Evolutionary conservation across 2,329 filamentous ascomycete genomes (phyloP), one percentile per base, ranked within the genome.

Genomic region (Ampelomyces quisqualis): DNA sequence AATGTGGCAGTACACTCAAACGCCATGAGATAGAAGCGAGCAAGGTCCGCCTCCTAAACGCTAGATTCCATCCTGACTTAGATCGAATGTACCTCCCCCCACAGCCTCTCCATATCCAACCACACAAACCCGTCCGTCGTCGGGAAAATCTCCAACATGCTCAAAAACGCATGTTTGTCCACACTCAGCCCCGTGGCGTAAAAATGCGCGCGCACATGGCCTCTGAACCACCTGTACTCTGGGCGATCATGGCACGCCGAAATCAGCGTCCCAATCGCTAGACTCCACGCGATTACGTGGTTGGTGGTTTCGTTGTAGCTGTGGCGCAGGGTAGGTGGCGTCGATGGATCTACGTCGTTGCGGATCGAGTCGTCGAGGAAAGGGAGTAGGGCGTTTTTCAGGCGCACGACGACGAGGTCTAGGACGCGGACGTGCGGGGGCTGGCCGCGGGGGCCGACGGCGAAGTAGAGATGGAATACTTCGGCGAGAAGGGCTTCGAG

Each of bases 381-480:
- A 2, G 44, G 40, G 8, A 58, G 32, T 10, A 56, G 21, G 7
- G 55, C 51, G 18, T 43, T 43, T 43, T 54, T 55, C 6, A 56
- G 22, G 3, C 53, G 45, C 19, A 40, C 37, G 22, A 54, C 20
- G 8, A 57, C 38, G 3, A 50, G 46, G 26, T 57, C 51, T 29
- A 49, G 57, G 5, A 57, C 21, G 13, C 46, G 44, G 3, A 53
- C 53, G 13, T 51, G 44, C 7, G 47, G 50, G 6, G 57, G 50
- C 8, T 57, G 24, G 2, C 21, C 15, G n/a, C 55, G 21, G 1
- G 45, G 38, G 3, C 49, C 47, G 6, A 43, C 49, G 47, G 51
- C 55, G 27, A 53, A 45, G 32, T 49, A 56, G 7, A 58, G 22
- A 17, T 58, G 55, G 17, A 48, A 56, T 5, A 38, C 36, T 19